Evolutionary conservation across 192 early-diverging fungal species (phyloP), one percentile per base, ranked within the genome.

Genomic region (Entomortierella chlamydospora): DNA sequence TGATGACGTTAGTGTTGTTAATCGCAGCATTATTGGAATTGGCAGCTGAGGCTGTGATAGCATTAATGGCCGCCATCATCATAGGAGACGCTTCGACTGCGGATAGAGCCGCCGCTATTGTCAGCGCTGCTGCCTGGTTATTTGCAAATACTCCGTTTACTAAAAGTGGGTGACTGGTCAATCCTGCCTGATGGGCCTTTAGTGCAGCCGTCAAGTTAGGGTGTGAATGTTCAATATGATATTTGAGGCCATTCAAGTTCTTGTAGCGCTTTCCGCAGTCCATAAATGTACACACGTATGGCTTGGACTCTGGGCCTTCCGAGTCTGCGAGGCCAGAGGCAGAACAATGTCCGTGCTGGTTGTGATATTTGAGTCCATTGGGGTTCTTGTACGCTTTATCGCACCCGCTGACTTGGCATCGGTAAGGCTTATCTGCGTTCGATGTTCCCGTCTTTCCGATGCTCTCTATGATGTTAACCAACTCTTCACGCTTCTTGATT

Each of bases 311-410:
- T 1, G 82, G 85, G 17, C 83, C 83, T 25, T 93, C 93, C 41
- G 89, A 87, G 11, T 87, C 86, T 11, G 73, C 76, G 22, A 82
- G 41, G 23, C 73, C 72, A 13, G 81, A 73, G 68, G 91, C 91
- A 33, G 85, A 87, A 80, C 93, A 93, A 73, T 99, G 97, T 15
- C 96, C 95, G 74, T 98, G 96, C 76, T 93, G 86, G 80, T 95
- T 91, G 82, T 99, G 96, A 87, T 99, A 99, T 81, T 98, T 99
- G 65, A 99, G 86, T 26, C 97, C 96, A 50, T 97, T 97, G 13
- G 96, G 96, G 81, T 99, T 99, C 85, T 99, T 99, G 88, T 99
- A 99, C 4, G 95, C 91, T 86, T 98, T 97, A 60, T 87, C 88
- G 83, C 97, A 98, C 13, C 95, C 93, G 26, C 85, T 81, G 33